Conservation (phyloP, 2,329 filamentous ascomycete species). For the Penicillium sp. region DNA sequence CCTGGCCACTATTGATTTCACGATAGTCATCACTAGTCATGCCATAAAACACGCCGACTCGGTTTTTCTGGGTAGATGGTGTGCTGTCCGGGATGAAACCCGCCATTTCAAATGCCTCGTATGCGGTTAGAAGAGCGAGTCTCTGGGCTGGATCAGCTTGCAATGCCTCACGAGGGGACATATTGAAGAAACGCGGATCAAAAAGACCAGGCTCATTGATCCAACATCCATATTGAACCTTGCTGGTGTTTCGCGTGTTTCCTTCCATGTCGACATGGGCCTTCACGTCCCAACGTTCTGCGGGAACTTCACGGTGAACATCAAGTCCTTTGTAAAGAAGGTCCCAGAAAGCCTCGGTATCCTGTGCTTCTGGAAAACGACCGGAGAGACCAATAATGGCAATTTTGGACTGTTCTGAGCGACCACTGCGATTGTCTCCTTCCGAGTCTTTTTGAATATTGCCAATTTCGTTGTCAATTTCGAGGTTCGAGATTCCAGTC, state of each 20-base stretch:
- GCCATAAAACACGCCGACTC: conserved; percentile 75
- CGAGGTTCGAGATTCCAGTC: conserved; percentile 27
- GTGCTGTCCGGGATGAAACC: conserved; percentile 76
- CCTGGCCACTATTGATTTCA: conserved; percentile 73
- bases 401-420: conserved; percentile 63
- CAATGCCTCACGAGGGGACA: conserved; percentile 78
- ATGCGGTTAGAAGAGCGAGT: conserved; percentile 74
- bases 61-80: conserved; percentile 65
- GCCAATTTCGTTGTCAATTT: conserved; percentile 31
- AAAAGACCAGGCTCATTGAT: conserved; percentile 77
- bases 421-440: conserved; percentile 31
- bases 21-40: conserved; percentile 77
- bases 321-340: conserved; percentile 75
- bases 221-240: conserved; percentile 77
- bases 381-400: conserved; percentile 85
- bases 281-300: conserved; percentile 74
- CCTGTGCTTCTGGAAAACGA: conserved; percentile 74
- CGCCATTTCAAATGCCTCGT: conserved; percentile 80
- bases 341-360: conserved; percentile 74
- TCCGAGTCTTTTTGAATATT: conserved; percentile 29
- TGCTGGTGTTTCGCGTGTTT: conserved; percentile 75
- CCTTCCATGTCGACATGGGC: conserved; percentile 73
- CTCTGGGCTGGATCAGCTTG: conserved; percentile 83
- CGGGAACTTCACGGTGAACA: conserved; percentile 64
- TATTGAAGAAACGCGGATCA: conserved; percentile 84